Evolutionary conservation across 805 yeast species (phyloP).

Genomic region (Zygosaccharomyces pseudorouxii): DNA sequence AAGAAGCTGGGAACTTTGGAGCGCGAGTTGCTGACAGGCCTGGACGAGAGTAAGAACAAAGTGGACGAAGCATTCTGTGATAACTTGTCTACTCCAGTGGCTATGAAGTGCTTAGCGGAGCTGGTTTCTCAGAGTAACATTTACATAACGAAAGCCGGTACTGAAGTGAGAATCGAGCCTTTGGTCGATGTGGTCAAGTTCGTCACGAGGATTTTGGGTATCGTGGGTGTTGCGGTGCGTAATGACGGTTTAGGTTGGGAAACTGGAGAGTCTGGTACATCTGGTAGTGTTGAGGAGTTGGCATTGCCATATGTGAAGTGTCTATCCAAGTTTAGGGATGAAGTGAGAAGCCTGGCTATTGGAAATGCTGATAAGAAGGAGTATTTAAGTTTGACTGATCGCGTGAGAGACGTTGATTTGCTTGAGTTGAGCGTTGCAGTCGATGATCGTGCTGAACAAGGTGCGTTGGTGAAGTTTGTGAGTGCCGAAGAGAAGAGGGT

Average conservation of each 20-base stretch:
- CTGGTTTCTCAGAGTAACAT: conserved; percentile 67
- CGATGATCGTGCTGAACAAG: conserved; percentile 79
- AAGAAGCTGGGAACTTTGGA: conserved; percentile 59
- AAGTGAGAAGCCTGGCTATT: conserved; percentile 71
- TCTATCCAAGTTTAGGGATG: conserved; percentile 75
- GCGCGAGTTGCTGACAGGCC: conserved; percentile 47
- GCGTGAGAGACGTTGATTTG: conserved; percentile 65
- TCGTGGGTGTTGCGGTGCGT: conserved; percentile 74
- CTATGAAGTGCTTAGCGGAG: conserved; percentile 58
- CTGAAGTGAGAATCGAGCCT: conserved; percentile 58
- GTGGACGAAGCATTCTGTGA: conserved; percentile 84
- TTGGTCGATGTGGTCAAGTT: conserved; percentile 59
- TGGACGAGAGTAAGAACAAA: conserved; percentile 48
- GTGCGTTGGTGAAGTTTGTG: conserved; percentile 82
- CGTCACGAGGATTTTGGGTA: conserved; percentile 62
- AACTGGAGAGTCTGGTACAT: conserved; percentile 34
- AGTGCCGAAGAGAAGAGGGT: conserved; percentile 64
- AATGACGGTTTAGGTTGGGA: conserved; percentile 79
- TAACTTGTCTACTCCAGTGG: conserved; percentile 76
- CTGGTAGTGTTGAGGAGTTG: conserved; percentile 52
- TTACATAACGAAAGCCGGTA: conserved; percentile 56
- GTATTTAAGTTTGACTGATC: conserved; percentile 68
- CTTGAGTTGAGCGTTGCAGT: conserved; percentile 73
- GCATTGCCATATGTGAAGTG: conserved; percentile 77
- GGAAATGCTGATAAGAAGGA: conserved; percentile 45